Evolutionary conservation across 371 early-diverging fungal species (phyloP), one percentile per base, ranked within the genome.

Genomic region (Phascolomyces articulosus): DNA sequence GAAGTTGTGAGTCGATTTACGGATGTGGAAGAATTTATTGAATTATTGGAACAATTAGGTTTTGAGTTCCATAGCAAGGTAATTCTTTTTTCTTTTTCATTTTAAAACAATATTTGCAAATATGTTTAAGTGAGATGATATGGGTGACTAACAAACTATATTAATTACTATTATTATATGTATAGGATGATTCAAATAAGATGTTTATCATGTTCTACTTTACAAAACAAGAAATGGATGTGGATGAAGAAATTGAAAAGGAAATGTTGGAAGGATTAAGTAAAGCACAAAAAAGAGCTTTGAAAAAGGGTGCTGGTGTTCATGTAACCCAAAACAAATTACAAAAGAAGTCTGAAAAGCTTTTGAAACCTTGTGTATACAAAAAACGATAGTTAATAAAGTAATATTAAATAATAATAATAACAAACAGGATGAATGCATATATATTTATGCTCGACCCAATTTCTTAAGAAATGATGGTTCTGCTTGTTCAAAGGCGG

Each of bases 181-280:
- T 44, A 20, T 74, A 82, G 71, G 89, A 90, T 57, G 83, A 83
- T 23, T 75, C 78, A 34, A 96, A 95, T 86, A 95, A 93, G 66
- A 96, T 96, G 96, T 97, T 97, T 84, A 85, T 93, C 58, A 83
- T 95, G 78, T 76, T 96, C 23, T 92, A 94, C 40, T 94, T 96
- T 66, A 72, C 82, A 51, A 95, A 95, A 64, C 73, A 71, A 10
- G 67, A 56, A 23, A 62, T 58, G 27, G 66, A 67, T 62, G 55
- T 57, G 16, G 65, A 64, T n/a, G 73, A 77, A 24, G 79, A 71
- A 40, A 63, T 69, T 16, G 75, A 78, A 16, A 58, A 63, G 4
- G 81, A 69, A 31, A 62, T 80, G 65, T 48, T 75, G 34, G 64
- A 67, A 47, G 80, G 76, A n/a, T 57, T 82, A 15, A 74, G 65